A percentile compares a stretch with the other conserved stretches of the same genome.
phyloP scores from a whole-genome alignment of 352 stramenopile species.

The Phytophthora foliorum region DNA sequence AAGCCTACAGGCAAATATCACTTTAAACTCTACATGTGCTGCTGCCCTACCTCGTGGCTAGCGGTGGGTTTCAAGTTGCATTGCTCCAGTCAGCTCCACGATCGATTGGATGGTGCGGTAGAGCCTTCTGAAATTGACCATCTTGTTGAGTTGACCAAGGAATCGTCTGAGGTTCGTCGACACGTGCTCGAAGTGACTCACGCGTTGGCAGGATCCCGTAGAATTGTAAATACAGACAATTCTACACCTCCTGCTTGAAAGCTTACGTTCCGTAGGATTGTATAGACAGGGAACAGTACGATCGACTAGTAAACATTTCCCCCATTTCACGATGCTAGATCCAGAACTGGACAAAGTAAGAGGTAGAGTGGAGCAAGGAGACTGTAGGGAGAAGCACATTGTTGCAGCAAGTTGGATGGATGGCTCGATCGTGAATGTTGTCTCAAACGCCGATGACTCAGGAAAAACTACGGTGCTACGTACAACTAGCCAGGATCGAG shows the following conservation, averaged over 20 bases:
- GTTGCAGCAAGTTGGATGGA: neutral
- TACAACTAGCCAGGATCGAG: no score
- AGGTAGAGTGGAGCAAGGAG: neutral
- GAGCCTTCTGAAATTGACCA: neutral
- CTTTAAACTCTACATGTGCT: conserved; percentile 19
- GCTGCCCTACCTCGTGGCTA: conserved; percentile 12
- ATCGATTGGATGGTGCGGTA: neutral
- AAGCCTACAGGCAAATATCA: conserved; percentile 33
- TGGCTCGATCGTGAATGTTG: neutral
- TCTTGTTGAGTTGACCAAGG: neutral
- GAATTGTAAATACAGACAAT: no score
- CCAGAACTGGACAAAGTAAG: no score
- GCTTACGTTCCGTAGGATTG: neutral
- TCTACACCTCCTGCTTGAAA: neutral
- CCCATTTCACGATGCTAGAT: neutral
- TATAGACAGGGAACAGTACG: neutral
- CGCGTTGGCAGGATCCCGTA: neutral
- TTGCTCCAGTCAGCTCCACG: conserved; percentile 1
- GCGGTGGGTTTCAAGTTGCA: conserved; percentile 12
- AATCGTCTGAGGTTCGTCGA: neutral
- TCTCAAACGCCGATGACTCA: neutral
- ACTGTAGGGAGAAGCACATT: neutral
- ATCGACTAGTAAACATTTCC: neutral
- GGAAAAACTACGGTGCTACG: no score
- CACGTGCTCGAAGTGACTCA: conserved; percentile 3